These are phyloP conservation scores for Moesziomyces globuligerus DNA, from an alignment of 1,284 basidiomycete genomes.

Conservation along the genomic window DNA sequence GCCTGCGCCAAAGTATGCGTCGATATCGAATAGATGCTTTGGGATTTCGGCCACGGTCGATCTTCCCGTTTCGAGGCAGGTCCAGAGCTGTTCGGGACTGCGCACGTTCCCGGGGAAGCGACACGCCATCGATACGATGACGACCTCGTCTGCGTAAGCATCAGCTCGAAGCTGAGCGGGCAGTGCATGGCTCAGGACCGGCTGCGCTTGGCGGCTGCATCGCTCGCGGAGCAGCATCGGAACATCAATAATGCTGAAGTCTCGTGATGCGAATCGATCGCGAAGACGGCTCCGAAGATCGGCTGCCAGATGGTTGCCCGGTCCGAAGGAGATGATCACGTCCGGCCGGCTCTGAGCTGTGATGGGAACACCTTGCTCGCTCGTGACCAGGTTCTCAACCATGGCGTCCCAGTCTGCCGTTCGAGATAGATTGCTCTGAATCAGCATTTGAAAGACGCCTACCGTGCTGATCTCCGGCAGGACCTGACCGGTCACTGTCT, in stretches of 20 bases:
- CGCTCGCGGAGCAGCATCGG: constrained; percentile 6
- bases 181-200: no score
- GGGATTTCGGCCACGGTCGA: constrained; percentile 40
- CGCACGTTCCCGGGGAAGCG: constrained; percentile 49
- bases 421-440: constrained; percentile 28
- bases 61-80: constrained; percentile 38
- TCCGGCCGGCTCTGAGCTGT: no score
- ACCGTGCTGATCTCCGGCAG: constrained; percentile 3
- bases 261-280: neutral
- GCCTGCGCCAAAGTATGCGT: constrained; percentile 36
- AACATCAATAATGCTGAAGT: constrained; percentile 12
- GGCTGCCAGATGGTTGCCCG: constrained; percentile 21
- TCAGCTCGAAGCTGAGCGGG: constrained; percentile 9
- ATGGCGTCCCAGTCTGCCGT: constrained; percentile 35
- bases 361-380: constrained; percentile 2
- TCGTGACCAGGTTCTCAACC: constrained; percentile 15
- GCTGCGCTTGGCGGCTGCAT: no score
- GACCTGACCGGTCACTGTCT: constrained; percentile 15
- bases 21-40: constrained; percentile 46
- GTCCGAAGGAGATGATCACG: constrained; percentile 25
- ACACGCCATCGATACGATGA: constrained; percentile 49
- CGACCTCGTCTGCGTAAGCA: constrained; percentile 40
- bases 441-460: constrained; percentile 6
- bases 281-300: constrained; percentile 17
- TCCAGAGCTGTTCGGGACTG: constrained; percentile 44